Evolutionary conservation across 2,329 filamentous ascomycete species (phyloP), one percentile per base, ranked within the genome.

Genomic region (Coniochaeta prunicola): DNA sequence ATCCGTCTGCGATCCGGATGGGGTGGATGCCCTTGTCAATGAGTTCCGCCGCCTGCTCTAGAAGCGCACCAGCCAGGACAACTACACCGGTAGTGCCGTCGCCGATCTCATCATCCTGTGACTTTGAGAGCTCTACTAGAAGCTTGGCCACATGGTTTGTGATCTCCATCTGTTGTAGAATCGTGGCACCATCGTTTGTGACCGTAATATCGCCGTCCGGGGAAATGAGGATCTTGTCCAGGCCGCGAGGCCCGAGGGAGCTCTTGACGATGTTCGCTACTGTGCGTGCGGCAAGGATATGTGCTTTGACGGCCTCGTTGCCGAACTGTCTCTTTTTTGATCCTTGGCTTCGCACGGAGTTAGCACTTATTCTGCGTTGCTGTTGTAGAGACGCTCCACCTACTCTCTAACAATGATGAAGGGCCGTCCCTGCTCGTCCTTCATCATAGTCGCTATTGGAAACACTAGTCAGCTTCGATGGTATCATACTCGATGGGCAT

Each of bases 11-110:
- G 77, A 99, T 97, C 67, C 96, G 84, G 73, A 99, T 99, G 62
- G 94, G 94, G 77, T 99, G 94, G 69, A 99, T 99, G 72, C 94
- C 96, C 84, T 99, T 99, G 83, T 99, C 96, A 74, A 99, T 97
- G 67, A 99, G 85, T 73, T 97, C 94, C 63, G 93, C 91, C 19
- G 94, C 94, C 78, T 97, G 93, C 77, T 99, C 96, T 62, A 99
- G 81, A 64, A 99, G 85, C 62, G 94, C 92, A 64, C 93, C 94
- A 15, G 94, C 94, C 66, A 99, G 80, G 55, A 99, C 96, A 57
- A 99, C 94, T 15, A 99, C 94, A 74, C 94, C 94, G 0, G 94
- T 99, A 63, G 94, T 99, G 64, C 94, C 94, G 73, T 99, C 94
- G 71, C 94, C 94, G 70, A 99, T 99, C 78, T 99, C 94, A 68